A percentile compares a stretch with the other conserved stretches of the same genome.
Evolutionary conservation across 1,284 basidiomycete genomes (phyloP).

Genomic region (Cutaneotrichosporon mucoides): DNA sequence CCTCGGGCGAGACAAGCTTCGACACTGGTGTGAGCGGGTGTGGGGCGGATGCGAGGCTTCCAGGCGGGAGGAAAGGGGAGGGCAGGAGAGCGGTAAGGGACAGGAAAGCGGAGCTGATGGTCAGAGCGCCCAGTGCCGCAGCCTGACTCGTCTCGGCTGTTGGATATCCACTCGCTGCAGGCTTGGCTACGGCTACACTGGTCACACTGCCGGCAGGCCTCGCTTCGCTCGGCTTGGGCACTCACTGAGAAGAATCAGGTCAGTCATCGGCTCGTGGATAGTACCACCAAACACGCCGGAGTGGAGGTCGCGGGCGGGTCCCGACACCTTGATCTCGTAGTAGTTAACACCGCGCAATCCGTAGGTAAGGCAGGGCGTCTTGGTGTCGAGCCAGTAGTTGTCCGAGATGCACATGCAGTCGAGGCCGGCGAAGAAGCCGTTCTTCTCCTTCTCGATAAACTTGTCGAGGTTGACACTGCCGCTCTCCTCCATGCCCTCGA

Average conservation of each 20-base stretch:
- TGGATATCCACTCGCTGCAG: no score
- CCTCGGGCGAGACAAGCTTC: constrained; percentile 76
- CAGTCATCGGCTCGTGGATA: constrained; percentile 78
- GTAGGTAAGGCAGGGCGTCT: constrained; percentile 52
- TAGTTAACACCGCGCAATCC: constrained; percentile 77
- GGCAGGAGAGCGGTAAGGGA: neutral
- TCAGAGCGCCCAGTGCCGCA: no score
- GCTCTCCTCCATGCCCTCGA: constrained; percentile 98
- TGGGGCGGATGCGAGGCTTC: neutral
- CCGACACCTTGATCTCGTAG: constrained; percentile 77
- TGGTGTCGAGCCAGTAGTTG: constrained; percentile 53
- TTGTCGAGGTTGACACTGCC: constrained; percentile 92
- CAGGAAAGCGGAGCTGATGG: neutral
- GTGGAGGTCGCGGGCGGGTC: constrained; percentile 86
- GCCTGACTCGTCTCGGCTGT: no score
- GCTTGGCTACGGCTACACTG: no score
- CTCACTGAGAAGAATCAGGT: constrained; percentile 53
- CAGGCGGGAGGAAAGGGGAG: neutral
- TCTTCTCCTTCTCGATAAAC: constrained; percentile 75
- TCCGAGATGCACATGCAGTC: constrained; percentile 87
- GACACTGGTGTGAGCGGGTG: constrained; percentile 47
- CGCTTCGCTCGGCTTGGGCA: neutral
- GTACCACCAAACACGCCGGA: constrained; percentile 84
- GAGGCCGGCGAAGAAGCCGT: constrained; percentile 80
- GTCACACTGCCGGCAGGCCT: no score